These are phyloP conservation scores for Yarrowia bubula DNA, from an alignment of 805 yeast species.

Conservation along the genomic window DNA sequence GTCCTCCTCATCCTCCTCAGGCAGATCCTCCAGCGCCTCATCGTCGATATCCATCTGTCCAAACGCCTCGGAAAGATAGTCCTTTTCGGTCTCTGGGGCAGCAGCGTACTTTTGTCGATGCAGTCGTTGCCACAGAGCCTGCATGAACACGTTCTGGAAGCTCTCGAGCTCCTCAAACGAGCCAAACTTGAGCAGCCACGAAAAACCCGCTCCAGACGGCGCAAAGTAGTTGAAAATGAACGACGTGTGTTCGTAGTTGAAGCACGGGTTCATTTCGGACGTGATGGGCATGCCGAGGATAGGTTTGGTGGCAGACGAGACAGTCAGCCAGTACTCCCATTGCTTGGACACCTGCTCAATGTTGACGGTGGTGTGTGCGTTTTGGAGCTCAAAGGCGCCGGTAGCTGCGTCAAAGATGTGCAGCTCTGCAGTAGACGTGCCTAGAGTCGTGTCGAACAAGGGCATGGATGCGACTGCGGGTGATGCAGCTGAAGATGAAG, in stretches of 20 bases:
- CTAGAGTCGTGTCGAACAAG: not conserved
- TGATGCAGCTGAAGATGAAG: not conserved
- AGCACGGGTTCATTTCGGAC: slow-evolving; percentile 61
- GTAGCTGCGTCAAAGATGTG: slow-evolving; percentile 56
- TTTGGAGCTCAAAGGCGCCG: slow-evolving; percentile 49
- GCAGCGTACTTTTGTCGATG: slow-evolving; percentile 45
- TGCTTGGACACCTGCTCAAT: slow-evolving; percentile 47
- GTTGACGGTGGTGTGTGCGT: slow-evolving; percentile 39
- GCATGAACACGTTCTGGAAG: slow-evolving; percentile 55
- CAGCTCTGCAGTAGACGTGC: slow-evolving; percentile 34
- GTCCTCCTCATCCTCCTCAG: slow-evolving; percentile 43
- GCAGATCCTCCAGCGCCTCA: slow-evolving; percentile 39
- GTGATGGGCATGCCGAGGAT: slow-evolving; percentile 46
- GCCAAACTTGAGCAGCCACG: slow-evolving; percentile 63
- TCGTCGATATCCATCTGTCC: slow-evolving; percentile 42
- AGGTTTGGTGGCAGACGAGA: slow-evolving; percentile 38
- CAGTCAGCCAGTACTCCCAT: slow-evolving; percentile 55
- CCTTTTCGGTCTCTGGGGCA: slow-evolving; percentile 47
- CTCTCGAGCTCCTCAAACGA: slow-evolving; percentile 43
- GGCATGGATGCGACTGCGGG: not conserved
- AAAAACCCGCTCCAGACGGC: slow-evolving; percentile 45
- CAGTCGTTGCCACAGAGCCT: slow-evolving; percentile 58
- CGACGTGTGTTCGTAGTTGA: slow-evolving; percentile 54
- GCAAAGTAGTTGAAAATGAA: slow-evolving; percentile 63
- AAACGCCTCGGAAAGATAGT: slow-evolving; percentile 58